Evolutionary conservation across 2,329 filamentous ascomycete species (phyloP), one percentile per base, ranked within the genome.

Genomic region (Atkinsonella hypoxylon): DNA sequence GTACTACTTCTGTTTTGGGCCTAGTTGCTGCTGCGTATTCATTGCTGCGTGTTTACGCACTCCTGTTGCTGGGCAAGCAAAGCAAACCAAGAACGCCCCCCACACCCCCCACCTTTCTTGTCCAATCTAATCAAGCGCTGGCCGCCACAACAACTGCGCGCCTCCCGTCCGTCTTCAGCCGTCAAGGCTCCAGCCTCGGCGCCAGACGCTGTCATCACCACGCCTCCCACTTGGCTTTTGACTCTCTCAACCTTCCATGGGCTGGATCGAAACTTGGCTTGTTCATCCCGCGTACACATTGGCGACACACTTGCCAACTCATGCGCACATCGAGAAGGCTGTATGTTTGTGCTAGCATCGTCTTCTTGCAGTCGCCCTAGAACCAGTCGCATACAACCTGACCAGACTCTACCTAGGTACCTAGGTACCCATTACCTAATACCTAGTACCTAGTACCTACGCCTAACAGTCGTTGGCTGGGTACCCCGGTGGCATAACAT

Each of bases 51-150:
- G n/a, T n/a, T n/a, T n/a, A n/a, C n/a, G n/a, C n/a, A n/a, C n/a
- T n/a, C n/a, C n/a, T n/a, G n/a, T n/a, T n/a, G n/a, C n/a, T n/a
- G n/a, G n/a, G n/a, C n/a, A n/a, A n/a, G n/a, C n/a, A 43, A 20
- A 12, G n/a, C 18, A 34, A 22, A 38, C 36, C 48, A 49, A 32
- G 22, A 39, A 32, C 43, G 48, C 18, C 20, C 20, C 5, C 20
- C 2, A n/a, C n/a, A n/a, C n/a, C 20, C 20, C 5, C 20, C 20
- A 38, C 31, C 48, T 46, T 26, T 46, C 49, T 34, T 52, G 38
- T 47, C 56, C 54, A 57, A 57, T 47, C 56, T 52, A 57, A 57
- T 57, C 54, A 56, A 36, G 48, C 51, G 31, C 34, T 41, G 17
- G 47, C 45, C 48, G 49, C 47, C 50, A 56, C 50, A 56, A 53